Base-by-base conservation (phyloP, 768 basidiomycete species). In the Daedaleopsis sinensis region DNA sequence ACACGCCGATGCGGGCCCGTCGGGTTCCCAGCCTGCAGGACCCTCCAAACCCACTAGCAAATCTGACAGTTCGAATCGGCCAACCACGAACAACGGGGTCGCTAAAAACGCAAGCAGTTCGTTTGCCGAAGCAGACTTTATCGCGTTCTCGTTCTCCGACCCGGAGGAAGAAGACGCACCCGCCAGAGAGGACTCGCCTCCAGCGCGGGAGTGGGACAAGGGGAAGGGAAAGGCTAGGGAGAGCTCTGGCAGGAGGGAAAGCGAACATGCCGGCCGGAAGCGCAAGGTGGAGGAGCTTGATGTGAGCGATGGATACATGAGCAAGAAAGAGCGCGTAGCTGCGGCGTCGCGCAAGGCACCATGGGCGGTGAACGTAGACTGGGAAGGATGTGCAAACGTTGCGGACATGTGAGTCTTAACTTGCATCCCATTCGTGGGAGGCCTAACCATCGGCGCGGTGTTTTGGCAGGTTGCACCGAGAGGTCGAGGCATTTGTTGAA, bases 401-500 rank as follows among this genome's bases (percentile, higher is more conserved):
- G 88, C 92, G 15, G 91, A 96, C 71, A 80, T 96, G 94, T 95
- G 67, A 58, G 90, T 82, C 11, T 10, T 3, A 35, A 44, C 56
- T 37, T 48, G 35, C 44, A 19, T 52, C 32, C 12, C 27, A 11
- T 49, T 23, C 47, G 21, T 11, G 21, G 15, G 21, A 24, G 21
- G 47, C 13, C 47, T 49, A 24, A 49, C 23, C 47, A 21, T 21
- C 47, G 47, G 47, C 47, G 47, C 47, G 47, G 54, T 42, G 63
- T 49, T 27, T 24, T 39, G 57, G 10, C 58, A 96, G 96, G 83
- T 74, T 98, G 57, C 92, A 97, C 69, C 76, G 78, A 16, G 97
- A 99, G 74, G 91, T 97, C 6, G 80, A 86, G 57, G 89, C 94
- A 0, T 98, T 94, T 69, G 85, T 90, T 21, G 76, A 83, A 6